Conservation (phyloP, 179 eudicot genomes). For the Carnegiea gigantea region DNA sequence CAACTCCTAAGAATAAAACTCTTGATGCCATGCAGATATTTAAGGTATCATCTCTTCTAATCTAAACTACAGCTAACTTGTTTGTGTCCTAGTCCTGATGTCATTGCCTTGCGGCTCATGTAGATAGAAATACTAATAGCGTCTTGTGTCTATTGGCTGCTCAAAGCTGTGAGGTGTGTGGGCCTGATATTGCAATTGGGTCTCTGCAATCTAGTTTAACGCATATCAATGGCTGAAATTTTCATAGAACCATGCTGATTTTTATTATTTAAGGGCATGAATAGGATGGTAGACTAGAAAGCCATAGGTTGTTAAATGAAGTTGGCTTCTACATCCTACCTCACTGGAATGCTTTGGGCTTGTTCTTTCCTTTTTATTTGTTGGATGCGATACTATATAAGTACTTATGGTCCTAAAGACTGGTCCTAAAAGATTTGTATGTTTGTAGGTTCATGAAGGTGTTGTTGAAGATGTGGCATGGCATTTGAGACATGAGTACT, state of each 20-base stretch:
- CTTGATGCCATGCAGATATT: slow-evolving; percentile 81
- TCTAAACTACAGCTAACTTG: neutral
- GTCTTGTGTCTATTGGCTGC: no score
- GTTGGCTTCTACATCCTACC: neutral
- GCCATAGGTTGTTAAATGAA: neutral
- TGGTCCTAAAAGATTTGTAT: slow-evolving; percentile 14
- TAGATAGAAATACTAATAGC: neutral
- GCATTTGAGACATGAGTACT: slow-evolving; percentile 87
- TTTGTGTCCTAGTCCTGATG: neutral
- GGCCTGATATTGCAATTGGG: neutral
- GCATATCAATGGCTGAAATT: neutral
- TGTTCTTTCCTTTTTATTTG: neutral
- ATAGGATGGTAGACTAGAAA: neutral
- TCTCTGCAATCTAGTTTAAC: neutral
- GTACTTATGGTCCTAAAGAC: no score
- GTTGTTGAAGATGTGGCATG: slow-evolving; percentile 98
- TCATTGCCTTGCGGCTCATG: neutral
- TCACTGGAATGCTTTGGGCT: neutral
- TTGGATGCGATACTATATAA: neutral
- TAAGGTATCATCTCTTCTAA: slow-evolving; percentile 50
- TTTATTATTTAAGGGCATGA: neutral
- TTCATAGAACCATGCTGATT: neutral
- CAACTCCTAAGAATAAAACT: slow-evolving; percentile 70
- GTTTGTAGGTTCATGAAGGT: slow-evolving; percentile 72
- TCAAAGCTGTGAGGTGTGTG: neutral